These are phyloP conservation scores for Wickerhamiella australiensis DNA, from an alignment of 805 yeast genomes.

Conservation along the genomic window DNA sequence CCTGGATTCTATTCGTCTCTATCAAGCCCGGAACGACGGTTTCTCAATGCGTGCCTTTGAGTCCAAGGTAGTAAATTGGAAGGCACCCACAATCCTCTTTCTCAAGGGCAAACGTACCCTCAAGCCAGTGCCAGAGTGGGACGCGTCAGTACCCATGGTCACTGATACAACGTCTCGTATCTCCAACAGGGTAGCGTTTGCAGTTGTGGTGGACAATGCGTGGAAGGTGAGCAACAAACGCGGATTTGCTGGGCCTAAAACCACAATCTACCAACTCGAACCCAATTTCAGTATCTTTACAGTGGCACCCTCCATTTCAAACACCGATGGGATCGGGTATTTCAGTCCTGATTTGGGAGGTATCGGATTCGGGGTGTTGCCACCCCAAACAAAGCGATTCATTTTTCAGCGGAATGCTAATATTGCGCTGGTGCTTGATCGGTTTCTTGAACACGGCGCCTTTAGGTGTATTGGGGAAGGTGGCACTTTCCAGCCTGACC, in stretches of 20 bases:
- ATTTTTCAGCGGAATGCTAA: slow-evolving; percentile 36
- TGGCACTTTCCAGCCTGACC: slow-evolving; percentile 22
- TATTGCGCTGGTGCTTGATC: slow-evolving; percentile 67
- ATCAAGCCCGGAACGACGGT: slow-evolving; percentile 64
- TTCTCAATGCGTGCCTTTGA: slow-evolving; percentile 83
- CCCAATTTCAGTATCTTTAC: slow-evolving; percentile 43
- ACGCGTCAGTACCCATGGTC: slow-evolving; percentile 13
- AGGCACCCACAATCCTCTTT: slow-evolving; percentile 66
- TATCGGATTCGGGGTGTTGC: slow-evolving; percentile 60
- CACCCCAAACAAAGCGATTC: slow-evolving; percentile 37
- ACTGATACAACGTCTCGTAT: slow-evolving; percentile 10
- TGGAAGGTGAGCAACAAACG: slow-evolving; percentile 68
- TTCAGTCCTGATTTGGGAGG: slow-evolving; percentile 37
- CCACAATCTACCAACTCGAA: slow-evolving; percentile 50
- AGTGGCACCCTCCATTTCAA: neutral
- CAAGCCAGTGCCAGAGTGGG: slow-evolving; percentile 9
- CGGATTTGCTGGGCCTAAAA: slow-evolving; percentile 52
- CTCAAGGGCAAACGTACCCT: slow-evolving; percentile 44
- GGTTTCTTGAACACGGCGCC: slow-evolving; percentile 64
- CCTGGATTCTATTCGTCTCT: slow-evolving; percentile 41
- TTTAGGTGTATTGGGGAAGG: slow-evolving; percentile 64
- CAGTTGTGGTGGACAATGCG: slow-evolving; percentile 52
- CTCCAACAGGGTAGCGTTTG: slow-evolving; percentile 37
- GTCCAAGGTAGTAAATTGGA: slow-evolving; percentile 76
- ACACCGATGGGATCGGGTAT: slow-evolving; percentile 28